A percentile compares a stretch with the other conserved stretches of the same genome.
Evolutionary conservation across 768 basidiomycete genomes (phyloP).

Genomic region (Suillus luteus): DNA sequence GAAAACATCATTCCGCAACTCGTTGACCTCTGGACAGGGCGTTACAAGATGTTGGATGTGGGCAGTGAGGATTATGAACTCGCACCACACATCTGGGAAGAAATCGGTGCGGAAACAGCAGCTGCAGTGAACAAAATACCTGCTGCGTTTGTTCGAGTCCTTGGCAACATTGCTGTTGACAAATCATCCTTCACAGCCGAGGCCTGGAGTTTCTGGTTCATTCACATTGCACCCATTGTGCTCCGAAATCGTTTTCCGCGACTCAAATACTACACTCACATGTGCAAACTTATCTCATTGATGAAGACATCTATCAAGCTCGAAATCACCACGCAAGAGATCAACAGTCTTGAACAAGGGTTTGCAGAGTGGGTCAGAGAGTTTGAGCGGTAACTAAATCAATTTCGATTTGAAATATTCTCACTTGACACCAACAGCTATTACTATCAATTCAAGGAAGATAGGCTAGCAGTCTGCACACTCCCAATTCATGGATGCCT

Average conservation of each 20-base stretch:
- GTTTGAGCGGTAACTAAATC: constrained; percentile 14
- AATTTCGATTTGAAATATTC: not conserved
- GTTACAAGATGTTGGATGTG: constrained; percentile 41
- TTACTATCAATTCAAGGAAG: constrained; percentile 10
- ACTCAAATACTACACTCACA: constrained; percentile 5
- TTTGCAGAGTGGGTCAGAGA: constrained; percentile 12
- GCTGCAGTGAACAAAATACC: constrained; percentile 11
- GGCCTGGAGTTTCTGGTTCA: constrained; percentile 16
- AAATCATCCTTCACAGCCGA: constrained; percentile 22
- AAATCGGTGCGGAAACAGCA: constrained; percentile 27
- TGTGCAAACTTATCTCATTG: constrained; percentile 3
- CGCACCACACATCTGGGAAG: constrained; percentile 39
- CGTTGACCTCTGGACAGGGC: constrained; percentile 39
- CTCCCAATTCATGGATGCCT: constrained; percentile 8
- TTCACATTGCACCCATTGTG: constrained; percentile 21
- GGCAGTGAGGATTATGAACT: constrained; percentile 33
- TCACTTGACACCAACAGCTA: constrained; percentile 3
- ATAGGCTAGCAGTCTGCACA: constrained; percentile 1
- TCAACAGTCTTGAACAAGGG: not conserved
- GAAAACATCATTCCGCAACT: constrained; percentile 18
- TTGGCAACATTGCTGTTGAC: constrained; percentile 8
- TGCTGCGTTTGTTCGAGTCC: constrained; percentile 11
- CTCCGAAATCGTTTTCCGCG: constrained; percentile 10
- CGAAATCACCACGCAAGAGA: constrained; percentile 1
- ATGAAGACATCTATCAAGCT: constrained; percentile 9